Percentiles rank a stretch among this genome's conserved stretches.
phyloP scores from a whole-genome alignment of 441 rosid species.

The Eutrema salsugineum region DNA sequence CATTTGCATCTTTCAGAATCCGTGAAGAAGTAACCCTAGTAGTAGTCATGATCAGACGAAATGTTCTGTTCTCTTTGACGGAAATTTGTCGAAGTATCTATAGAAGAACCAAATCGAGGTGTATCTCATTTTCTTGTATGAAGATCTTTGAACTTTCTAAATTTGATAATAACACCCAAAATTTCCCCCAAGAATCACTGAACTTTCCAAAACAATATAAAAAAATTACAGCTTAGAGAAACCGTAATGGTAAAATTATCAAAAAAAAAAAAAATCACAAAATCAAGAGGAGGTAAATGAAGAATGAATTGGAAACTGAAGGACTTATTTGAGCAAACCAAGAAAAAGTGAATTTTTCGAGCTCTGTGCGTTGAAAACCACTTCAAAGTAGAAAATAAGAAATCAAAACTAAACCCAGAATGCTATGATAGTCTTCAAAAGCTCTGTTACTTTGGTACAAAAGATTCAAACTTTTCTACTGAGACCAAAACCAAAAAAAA shows the following conservation, averaged over 20 bases:
- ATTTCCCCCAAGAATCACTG: not conserved
- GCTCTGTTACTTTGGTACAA: conserved; percentile 25
- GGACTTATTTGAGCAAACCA: not conserved
- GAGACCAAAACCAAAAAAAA: conserved; percentile 6
- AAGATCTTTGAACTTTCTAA: conserved; percentile 30
- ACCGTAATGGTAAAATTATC: not conserved
- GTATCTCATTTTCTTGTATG: conserved; percentile 37
- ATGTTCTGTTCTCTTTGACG: conserved; percentile 30
- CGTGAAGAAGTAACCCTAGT: conserved; percentile 44
- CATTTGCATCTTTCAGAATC: conserved; percentile 81
- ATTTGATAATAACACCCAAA: conserved; percentile 7
- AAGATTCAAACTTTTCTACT: conserved; percentile 24
- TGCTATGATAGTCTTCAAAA: conserved; percentile 11
- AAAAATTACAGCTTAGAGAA: not conserved
- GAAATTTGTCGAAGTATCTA: conserved; percentile 24
- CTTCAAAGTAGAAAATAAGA: not conserved
- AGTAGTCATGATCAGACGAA: conserved; percentile 56
- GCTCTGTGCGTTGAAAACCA: not conserved
- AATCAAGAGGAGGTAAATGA: not conserved
- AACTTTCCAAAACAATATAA: not conserved
- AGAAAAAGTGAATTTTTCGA: not conserved
- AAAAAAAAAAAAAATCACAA: not conserved
- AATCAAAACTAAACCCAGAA: not conserved
- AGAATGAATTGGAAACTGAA: not conserved
- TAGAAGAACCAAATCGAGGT: conserved; percentile 32